These are phyloP conservation scores for Eucalyptus brandiana DNA, from an alignment of 345 rosid species.

Conservation along the genomic window DNA sequence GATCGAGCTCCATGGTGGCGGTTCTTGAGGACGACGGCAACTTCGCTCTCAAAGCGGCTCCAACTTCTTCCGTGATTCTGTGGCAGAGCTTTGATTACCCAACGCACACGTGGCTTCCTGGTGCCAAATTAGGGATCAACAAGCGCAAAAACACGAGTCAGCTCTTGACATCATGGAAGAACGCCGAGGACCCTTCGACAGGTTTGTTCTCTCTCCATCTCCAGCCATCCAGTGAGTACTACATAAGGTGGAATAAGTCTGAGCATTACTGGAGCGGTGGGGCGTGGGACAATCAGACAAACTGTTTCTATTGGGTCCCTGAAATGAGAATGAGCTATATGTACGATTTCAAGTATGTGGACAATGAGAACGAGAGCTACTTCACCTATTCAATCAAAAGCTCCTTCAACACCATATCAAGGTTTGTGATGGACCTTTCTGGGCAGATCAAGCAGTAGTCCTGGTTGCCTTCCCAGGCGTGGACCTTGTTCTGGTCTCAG, in stretches of 20 bases:
- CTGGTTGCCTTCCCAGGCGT: slow-evolving; percentile 18
- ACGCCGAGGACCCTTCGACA: slow-evolving; percentile 42
- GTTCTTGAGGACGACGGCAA: slow-evolving; percentile 51
- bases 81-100: slow-evolving; percentile 85
- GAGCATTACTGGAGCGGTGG: slow-evolving; percentile 45
- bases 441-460: slow-evolving; percentile 48
- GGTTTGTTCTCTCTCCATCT: slow-evolving; percentile 65
- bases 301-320: fast-evolving
- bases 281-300: slow-evolving; percentile 22
- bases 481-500: slow-evolving; percentile 60
- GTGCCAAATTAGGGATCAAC: slow-evolving; percentile 37
- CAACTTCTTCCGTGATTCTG: slow-evolving; percentile 1
- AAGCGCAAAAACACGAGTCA: slow-evolving; percentile 20
- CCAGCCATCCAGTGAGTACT: slow-evolving; percentile 40
- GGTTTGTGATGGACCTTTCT: slow-evolving; percentile 34
- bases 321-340: fast-evolving
- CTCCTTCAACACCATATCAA: slow-evolving; percentile 3
- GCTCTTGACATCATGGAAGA: slow-evolving; percentile 59
- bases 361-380: slow-evolving; percentile 35
- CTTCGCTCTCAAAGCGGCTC: slow-evolving; percentile 31
- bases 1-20: slow-evolving; percentile 17
- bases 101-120: slow-evolving; percentile 62
- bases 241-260: slow-evolving; percentile 39
- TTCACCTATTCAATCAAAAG: slow-evolving; percentile 37
- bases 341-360: neutral